Percentiles rank a stretch among this genome's conserved stretches.
Evolutionary conservation across 179 eudicot species (phyloP).

Genomic region (Corrigiola litoralis): DNA sequence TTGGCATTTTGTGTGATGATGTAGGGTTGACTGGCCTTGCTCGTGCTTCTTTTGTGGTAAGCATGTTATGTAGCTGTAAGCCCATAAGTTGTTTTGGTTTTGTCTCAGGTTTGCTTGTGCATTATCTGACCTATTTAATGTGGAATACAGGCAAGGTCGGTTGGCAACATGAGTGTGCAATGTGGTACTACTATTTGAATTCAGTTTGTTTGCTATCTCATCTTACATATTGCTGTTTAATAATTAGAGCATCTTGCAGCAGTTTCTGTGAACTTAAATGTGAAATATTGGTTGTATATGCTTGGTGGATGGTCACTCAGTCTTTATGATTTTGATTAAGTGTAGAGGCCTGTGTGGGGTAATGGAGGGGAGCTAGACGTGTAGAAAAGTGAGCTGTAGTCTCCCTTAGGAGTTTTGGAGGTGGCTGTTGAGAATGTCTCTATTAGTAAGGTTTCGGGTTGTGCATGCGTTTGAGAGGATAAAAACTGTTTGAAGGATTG

Average conservation of each 20-base stretch:
- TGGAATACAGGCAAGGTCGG: constrained; percentile 53
- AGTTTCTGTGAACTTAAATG: not conserved
- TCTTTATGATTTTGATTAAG: not conserved
- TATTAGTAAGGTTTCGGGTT: no score
- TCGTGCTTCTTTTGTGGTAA: constrained; percentile 70
- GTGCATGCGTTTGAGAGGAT: no score
- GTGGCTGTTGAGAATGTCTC: no score
- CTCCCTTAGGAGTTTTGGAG: no score
- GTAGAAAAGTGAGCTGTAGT: no score
- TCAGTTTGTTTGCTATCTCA: not conserved
- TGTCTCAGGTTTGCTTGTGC: not conserved
- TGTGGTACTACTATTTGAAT: constrained; percentile 37
- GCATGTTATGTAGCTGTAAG: constrained; percentile 11
- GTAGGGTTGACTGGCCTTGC: constrained; percentile 52
- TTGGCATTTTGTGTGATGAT: not conserved
- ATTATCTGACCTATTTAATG: constrained; percentile 11
- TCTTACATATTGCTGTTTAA: not conserved
- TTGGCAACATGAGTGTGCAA: constrained; percentile 47
- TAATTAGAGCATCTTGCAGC: not conserved
- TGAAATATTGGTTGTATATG: not conserved
- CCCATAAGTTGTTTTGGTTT: no score
- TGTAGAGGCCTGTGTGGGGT: not conserved
- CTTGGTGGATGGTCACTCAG: not conserved
- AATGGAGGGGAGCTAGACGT: not conserved
- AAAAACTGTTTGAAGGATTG: no score